Conservation (phyloP, 352 stramenopile genomes). For the Saprolegnia diclina region DNA sequence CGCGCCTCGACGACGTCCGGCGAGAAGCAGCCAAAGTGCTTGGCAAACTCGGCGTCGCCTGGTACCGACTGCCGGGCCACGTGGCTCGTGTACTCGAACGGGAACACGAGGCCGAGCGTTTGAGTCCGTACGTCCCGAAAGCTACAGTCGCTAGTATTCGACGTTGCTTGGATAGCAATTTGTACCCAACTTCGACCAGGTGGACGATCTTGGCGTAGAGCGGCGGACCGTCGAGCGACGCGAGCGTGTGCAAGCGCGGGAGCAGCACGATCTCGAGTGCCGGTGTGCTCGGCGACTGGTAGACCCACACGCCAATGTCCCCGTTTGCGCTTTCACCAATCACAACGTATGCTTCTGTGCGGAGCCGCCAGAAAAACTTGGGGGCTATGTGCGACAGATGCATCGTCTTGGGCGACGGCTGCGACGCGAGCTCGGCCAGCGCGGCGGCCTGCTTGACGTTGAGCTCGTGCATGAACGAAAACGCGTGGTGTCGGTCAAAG, state of each 20-base stretch:
- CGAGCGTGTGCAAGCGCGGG: not conserved
- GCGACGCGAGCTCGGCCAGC: not conserved
- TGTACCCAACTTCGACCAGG: not conserved
- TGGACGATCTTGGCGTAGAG: not conserved
- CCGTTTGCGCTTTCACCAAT: not conserved
- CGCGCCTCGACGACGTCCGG: not conserved
- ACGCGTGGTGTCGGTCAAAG: slow-evolving; percentile 4
- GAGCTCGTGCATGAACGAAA: slow-evolving; percentile 8
- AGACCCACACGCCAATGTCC: not conserved
- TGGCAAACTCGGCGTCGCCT: not conserved
- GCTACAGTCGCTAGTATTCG: not conserved
- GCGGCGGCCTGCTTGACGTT: not conserved
- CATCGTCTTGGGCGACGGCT: not conserved
- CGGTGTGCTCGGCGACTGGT: not conserved
- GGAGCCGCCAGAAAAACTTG: slow-evolving; percentile 14
- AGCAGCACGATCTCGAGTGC: not conserved
- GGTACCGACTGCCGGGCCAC: not conserved
- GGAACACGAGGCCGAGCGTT: not conserved
- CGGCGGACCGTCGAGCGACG: not conserved
- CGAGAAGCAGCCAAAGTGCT: not conserved
- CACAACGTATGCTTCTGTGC: not conserved
- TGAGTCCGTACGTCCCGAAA: not conserved
- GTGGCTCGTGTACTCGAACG: not conserved
- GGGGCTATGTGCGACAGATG: not conserved
- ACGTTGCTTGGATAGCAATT: not conserved